phyloP scores from a whole-genome alignment of 345 rosid species.

The Laguncularia racemosa region DNA sequence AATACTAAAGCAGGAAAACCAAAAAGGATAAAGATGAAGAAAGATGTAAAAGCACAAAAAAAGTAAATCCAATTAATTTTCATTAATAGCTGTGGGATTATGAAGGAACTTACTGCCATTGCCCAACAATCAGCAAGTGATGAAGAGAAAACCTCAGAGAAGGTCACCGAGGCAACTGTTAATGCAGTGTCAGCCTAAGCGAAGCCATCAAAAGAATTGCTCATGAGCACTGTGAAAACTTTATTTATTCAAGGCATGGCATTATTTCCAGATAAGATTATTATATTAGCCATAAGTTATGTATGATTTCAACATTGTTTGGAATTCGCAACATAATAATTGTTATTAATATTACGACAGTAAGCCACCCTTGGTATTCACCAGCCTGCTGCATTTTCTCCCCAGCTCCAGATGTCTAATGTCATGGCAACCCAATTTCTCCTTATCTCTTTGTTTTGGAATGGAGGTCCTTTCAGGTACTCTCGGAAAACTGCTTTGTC shows the following conservation, averaged over 20 bases:
- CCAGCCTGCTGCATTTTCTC: too few species aligned
- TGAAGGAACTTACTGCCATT: slow-evolving; percentile 36
- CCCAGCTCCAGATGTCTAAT: too few species aligned
- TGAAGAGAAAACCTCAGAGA: slow-evolving; percentile 52
- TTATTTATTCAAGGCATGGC: background rate
- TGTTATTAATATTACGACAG: too few species aligned
- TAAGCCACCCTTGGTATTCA: too few species aligned
- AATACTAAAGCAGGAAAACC: too few species aligned
- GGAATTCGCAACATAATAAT: too few species aligned
- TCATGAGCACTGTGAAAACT: background rate
- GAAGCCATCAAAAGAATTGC: background rate
- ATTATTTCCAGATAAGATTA: background rate
- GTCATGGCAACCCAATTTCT: too few species aligned
- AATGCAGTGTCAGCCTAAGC: slow-evolving; percentile 54
- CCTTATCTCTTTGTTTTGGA: too few species aligned
- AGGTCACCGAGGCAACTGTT: slow-evolving; percentile 62
- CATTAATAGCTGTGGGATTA: background rate
- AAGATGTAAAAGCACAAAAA: background rate
- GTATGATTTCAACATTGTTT: too few species aligned
- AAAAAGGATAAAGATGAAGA: background rate
- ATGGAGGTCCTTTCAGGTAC: too few species aligned
- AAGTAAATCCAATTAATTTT: background rate
- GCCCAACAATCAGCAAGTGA: slow-evolving; percentile 64
- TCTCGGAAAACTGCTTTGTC: too few species aligned
- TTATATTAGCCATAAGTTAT: background rate